These are phyloP conservation scores for Salix exigua DNA, from an alignment of 345 rosid genomes.

Conservation along the genomic window DNA sequence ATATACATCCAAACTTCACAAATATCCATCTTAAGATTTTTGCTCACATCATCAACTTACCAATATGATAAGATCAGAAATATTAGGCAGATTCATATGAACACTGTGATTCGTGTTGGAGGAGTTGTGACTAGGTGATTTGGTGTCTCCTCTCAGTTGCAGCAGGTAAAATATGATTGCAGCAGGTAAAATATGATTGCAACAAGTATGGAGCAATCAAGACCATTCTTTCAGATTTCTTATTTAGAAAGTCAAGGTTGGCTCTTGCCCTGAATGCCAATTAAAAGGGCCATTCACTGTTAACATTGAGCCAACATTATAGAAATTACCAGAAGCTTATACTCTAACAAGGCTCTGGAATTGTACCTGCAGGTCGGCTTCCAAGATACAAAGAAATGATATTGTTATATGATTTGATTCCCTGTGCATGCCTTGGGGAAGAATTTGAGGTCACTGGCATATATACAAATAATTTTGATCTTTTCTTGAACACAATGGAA, in stretches of 20 bases:
- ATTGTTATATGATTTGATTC: constrained; percentile 84
- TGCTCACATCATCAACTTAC: constrained; percentile 79
- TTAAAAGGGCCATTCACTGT: constrained; percentile 96
- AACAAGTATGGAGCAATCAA: constrained; percentile 85
- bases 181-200: constrained; percentile 98
- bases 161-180: constrained; percentile 74
- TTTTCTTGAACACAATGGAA: constrained; percentile 94
- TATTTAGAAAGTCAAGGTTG: constrained; percentile 97
- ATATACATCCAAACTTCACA: constrained; percentile 81
- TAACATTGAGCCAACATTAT: constrained; percentile 84
- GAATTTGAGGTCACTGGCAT: constrained; percentile 95
- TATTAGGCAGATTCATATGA: constrained; percentile 87
- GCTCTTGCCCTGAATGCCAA: constrained; percentile 98
- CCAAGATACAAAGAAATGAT: constrained; percentile 99
- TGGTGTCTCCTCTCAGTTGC: constrained; percentile 52
- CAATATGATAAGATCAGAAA: constrained; percentile 96
- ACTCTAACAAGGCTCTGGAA: no score
- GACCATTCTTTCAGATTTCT: constrained; percentile 95
- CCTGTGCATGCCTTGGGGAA: constrained; percentile 97
- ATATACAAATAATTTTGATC: constrained; percentile 89
- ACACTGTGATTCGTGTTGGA: constrained; percentile 96
- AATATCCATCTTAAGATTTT: constrained; percentile 83
- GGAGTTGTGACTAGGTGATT: constrained; percentile 97
- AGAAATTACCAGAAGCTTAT: constrained; percentile 96
- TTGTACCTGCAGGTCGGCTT: no score